Evolutionary conservation across 495 filamentous ascomycete species (phyloP), one percentile per base, ranked within the genome.

Genomic region (Aspergillus nanangensis): DNA sequence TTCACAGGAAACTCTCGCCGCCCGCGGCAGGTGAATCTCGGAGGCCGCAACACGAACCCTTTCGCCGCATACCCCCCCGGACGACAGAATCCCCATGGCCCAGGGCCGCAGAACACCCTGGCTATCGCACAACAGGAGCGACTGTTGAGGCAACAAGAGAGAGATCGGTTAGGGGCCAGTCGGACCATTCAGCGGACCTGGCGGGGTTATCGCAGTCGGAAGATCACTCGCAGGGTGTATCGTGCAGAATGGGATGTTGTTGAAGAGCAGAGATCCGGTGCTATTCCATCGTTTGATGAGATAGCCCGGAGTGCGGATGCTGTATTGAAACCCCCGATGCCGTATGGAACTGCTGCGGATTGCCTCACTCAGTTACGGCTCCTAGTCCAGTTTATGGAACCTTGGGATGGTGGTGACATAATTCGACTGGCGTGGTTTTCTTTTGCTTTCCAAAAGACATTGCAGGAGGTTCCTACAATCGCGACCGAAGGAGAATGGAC

Each of bases 11-110:
- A 63, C 70, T 85, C 90, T 54, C 82, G 90, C 53, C 86, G 84
- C 45, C 84, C 83, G 40, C 85, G 93, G 42, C 88, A 95, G 61
- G 89, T 98, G 52, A 95, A 98, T 64, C 84, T 98, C 47, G 92
- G 88, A 41, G 94, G 91, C 53, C 87, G 91, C 50, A 79, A 81
- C 55, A 72, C 65, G 44, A 88, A 93, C 65, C 83, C 87, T 21
- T 88, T 90, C 64, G 81, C 83, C 48, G 68, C 78, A 59, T 70
- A 61, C 47, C 61, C 67, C n/a, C 57, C 70, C 36, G 52, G 55
- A 22, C 53, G 67, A 56, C 57, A 52, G 41, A 52, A 62, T 14
- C 66, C 66, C 39, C 69, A 70, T 58, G 69, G 70, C 58, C 11
- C 77, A 8, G 85, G 84, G 15, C 74, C 81, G 3, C 87, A 88